Evolutionary conservation across 164 flowering plant species (phyloP).

Genomic region (Macadamia integrifolia): DNA sequence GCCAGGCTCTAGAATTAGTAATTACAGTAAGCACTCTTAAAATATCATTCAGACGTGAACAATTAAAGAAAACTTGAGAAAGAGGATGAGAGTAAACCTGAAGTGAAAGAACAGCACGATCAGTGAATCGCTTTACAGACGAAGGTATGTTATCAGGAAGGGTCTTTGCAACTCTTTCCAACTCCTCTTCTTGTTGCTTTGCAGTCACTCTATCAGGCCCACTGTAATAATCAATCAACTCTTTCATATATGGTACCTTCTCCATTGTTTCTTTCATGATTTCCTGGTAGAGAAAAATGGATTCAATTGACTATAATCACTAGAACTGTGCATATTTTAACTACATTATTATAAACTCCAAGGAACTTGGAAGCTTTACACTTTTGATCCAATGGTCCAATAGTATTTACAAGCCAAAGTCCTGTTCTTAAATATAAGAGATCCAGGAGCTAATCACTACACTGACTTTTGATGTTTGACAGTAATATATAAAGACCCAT

Average conservation of each 20-base stretch:
- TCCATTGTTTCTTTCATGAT: conserved; percentile 57
- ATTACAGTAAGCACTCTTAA: no score
- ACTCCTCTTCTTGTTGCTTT: conserved; percentile 58
- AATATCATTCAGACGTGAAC: no score
- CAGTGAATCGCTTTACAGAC: conserved; percentile 60
- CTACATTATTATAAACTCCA: neutral
- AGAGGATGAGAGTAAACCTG: conserved; percentile 42
- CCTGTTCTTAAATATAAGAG: no score
- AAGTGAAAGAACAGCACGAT: conserved; percentile 74
- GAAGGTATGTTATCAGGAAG: conserved; percentile 59
- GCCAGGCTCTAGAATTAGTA: no score
- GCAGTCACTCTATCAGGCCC: conserved; percentile 86
- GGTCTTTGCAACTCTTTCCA: conserved; percentile 74
- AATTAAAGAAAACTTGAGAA: conserved; percentile 4
- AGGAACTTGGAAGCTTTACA: neutral
- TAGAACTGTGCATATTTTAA: neutral
- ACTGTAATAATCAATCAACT: conserved; percentile 61
- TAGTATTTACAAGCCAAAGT: no score
- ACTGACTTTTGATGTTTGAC: no score
- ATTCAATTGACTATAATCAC: neutral
- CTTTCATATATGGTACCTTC: conserved; percentile 50
- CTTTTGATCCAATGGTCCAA: no score
- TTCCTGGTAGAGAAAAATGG: conserved; percentile 41
- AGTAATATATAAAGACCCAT: no score
- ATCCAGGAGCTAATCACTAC: no score